Base-by-base conservation (phyloP, 2,329 filamentous ascomycete species). In the Alternaria rosae region DNA sequence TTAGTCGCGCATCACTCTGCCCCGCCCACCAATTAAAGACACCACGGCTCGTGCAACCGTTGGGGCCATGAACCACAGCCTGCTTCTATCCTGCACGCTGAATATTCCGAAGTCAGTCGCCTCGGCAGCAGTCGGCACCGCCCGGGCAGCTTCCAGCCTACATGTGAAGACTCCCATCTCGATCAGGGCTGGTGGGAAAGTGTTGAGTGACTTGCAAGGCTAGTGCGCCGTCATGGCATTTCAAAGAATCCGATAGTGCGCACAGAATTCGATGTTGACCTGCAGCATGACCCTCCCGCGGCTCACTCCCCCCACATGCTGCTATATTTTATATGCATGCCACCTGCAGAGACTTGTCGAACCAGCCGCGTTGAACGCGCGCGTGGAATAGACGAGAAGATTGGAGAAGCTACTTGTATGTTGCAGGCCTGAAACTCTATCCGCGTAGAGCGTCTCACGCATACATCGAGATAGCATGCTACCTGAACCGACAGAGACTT, bases 211-310 rank as follows among this genome's bases (percentile, higher is more conserved):
- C 51, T 43, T 26, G n/a, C 35, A 38, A 10, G 35, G 35, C 35
- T 38, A 38, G 35, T 32, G 32, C 30, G 38, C 53, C 57, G 43
- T 52, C 42, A 64, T 64, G 57, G 61, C 53, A 64, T 64, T 64
- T 45, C 26, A 12, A 6, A 64, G 53, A 64, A 64, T 56, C 41
- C 61, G 45, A 64, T 64, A 54, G 54, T 50, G 42, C n/a, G 48
- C 57, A 32, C 48, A 61, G 54, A 61, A 61, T 61, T 20, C 59
- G 54, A 62, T 62, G 50, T 58, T 52, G 54, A 12, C 43, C 25
- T 28, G 45, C 45, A 57, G 38, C 35, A 41, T 17, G 44, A n/a
- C 35, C 25, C 45, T 56, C 54, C 54, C 32, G 42, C 38, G 32
- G 57, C 30, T 54, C 23, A 30, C 26, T 54, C 28, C n/a, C 52